These are phyloP conservation scores for Citrus medica DNA, from an alignment of 345 rosid genomes.

Conservation along the genomic window DNA sequence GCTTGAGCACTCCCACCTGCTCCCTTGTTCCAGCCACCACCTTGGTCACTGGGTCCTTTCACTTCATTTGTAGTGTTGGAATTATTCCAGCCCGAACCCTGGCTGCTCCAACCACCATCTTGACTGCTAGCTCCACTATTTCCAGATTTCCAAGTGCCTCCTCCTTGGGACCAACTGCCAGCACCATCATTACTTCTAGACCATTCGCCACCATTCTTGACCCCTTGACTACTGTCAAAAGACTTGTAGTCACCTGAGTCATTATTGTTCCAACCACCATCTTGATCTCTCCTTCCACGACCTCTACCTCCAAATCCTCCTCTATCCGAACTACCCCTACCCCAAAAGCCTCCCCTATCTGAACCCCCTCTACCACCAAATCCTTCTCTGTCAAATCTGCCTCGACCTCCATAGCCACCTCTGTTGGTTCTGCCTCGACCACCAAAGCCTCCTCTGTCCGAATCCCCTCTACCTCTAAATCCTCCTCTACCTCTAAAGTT, in stretches of 20 bases:
- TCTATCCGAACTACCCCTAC: constrained; percentile 24
- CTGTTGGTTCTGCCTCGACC: constrained; percentile 20
- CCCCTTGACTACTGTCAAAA: constrained; percentile 25
- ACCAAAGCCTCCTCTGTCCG: constrained; percentile 23
- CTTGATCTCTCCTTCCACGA: constrained; percentile 32
- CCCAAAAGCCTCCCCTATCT: constrained; percentile 31
- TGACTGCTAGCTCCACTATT: constrained; percentile 23
- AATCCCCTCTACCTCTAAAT: constrained; percentile 25
- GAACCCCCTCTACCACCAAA: constrained; percentile 31
- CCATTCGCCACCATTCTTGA: constrained; percentile 10
- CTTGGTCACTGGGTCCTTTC: background rate
- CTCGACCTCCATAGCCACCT: constrained; percentile 36
- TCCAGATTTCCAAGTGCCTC: constrained; percentile 29
- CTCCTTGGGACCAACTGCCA: constrained; percentile 27
- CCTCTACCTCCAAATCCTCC: constrained; percentile 38
- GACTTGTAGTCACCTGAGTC: constrained; percentile 21
- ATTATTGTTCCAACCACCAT: constrained; percentile 20
- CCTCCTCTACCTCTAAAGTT: constrained; percentile 21
- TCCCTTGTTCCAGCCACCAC: constrained; percentile 7
- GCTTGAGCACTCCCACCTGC: background rate
- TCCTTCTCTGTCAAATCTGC: constrained; percentile 26
- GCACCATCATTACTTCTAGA: constrained; percentile 11
- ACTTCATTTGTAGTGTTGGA: constrained; percentile 2
- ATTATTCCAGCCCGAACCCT: constrained; percentile 16
- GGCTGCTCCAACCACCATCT: constrained; percentile 39